Conservation (phyloP, 164 flowering plant species). For the Santalum album region DNA sequence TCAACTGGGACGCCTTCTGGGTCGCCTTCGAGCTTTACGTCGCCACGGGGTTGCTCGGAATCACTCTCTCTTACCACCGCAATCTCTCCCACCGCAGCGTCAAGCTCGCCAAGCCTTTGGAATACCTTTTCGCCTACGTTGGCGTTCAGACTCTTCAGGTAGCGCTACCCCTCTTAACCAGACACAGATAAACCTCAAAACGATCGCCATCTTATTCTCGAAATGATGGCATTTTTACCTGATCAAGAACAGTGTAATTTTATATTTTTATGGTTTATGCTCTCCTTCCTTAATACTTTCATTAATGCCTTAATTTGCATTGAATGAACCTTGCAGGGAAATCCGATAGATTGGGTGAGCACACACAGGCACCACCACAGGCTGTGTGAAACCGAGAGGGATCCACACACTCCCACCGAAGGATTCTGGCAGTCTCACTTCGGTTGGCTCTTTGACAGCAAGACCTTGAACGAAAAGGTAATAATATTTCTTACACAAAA, state of each 20-base stretch:
- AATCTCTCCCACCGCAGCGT: not conserved
- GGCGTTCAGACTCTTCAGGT: not conserved
- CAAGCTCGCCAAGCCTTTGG: not conserved
- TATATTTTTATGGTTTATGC: no score
- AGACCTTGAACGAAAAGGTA: not conserved
- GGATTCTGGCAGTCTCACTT: not conserved
- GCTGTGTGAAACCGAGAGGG: not conserved
- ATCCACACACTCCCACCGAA: slow-evolving; percentile 1
- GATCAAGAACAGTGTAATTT: not conserved
- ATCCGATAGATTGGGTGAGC: slow-evolving; percentile 3
- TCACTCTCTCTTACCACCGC: not conserved
- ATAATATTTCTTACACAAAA: no score
- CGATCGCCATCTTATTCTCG: no score
- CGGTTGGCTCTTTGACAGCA: slow-evolving; percentile 3
- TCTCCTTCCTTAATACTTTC: no score
- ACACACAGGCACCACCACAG: slow-evolving; percentile 6
- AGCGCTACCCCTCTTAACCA: not conserved
- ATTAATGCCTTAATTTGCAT: not conserved
- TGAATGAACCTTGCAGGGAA: not conserved
- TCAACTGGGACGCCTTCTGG: slow-evolving; percentile 5
- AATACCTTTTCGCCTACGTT: not conserved
- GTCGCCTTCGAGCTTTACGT: not conserved
- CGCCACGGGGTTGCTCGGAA: not conserved
- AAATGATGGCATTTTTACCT: no score
- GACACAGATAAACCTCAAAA: no score